Percentiles rank a stretch among this genome's conserved stretches.
These are phyloP conservation scores for Beauveria pseudobassiana DNA, from an alignment of 2,329 filamentous ascomycete species.

Conservation along the genomic window DNA sequence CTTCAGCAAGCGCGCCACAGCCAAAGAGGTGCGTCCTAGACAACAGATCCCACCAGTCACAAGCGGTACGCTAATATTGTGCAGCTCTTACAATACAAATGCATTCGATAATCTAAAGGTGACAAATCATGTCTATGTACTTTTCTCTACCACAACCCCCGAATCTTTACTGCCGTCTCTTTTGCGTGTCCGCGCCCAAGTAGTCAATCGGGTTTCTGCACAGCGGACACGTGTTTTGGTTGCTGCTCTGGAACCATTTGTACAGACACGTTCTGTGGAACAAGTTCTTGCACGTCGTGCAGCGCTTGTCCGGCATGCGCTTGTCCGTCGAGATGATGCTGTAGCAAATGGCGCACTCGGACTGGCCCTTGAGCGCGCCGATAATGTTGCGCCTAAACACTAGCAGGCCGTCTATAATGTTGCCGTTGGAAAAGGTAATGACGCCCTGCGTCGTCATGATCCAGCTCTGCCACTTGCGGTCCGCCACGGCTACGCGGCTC, in stretches of 20 bases:
- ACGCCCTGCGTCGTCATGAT: constrained; percentile 81
- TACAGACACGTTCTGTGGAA: constrained; percentile 89
- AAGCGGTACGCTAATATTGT: not conserved
- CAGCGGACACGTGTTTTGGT: constrained; percentile 83
- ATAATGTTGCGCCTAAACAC: constrained; percentile 83
- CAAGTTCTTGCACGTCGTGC: constrained; percentile 84
- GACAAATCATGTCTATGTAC: constrained; percentile 12
- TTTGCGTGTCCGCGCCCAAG: constrained; percentile 32
- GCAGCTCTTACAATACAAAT: constrained; percentile 3
- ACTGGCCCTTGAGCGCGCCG: constrained; percentile 84
- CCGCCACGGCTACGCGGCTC: constrained; percentile 78
- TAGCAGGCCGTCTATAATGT: constrained; percentile 76
- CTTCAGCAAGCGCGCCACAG: constrained; percentile 64
- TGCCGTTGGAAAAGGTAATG: constrained; percentile 87
- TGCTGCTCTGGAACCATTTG: constrained; percentile 95
- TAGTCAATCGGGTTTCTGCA: constrained; percentile 82
- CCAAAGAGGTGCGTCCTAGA: constrained; percentile 34
- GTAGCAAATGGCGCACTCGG: constrained; percentile 95
- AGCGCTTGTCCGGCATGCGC: constrained; percentile 85
- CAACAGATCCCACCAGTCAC: not conserved
- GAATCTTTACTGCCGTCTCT: constrained; percentile 24
- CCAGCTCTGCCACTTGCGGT: constrained; percentile 91
- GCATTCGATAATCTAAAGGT: constrained; percentile 9
- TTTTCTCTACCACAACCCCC: constrained; percentile 14
- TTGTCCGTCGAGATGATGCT: constrained; percentile 84